These are phyloP conservation scores for Phallus indusiatus DNA, from an alignment of 768 basidiomycete species.

Conservation along the genomic window DNA sequence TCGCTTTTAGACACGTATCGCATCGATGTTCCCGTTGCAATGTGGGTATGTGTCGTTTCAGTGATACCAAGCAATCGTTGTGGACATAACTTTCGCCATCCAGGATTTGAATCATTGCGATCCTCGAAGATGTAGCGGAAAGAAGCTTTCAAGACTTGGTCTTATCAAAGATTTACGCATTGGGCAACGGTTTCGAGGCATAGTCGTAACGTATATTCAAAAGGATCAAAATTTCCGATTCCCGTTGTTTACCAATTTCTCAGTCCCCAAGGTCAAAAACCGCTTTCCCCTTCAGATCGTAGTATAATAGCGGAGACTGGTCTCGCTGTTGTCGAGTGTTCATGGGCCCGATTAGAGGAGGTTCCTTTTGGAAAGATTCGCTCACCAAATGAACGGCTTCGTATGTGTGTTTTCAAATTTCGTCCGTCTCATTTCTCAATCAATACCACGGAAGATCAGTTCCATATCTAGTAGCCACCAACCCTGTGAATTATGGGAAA, in stretches of 20 bases:
- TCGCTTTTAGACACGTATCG: conserved; percentile 13
- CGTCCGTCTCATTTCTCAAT: neutral
- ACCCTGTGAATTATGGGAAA: conserved; percentile 96
- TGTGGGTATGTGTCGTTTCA: conserved; percentile 68
- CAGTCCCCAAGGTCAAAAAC: conserved; percentile 76
- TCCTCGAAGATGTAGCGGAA: conserved; percentile 78
- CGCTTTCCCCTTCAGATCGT: conserved; percentile 78
- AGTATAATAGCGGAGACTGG: conserved; percentile 66
- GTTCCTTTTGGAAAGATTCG: conserved; percentile 92
- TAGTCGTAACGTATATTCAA: conserved; percentile 81
- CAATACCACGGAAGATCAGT: conserved; percentile 37
- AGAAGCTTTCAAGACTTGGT: conserved; percentile 80
- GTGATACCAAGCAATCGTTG: neutral
- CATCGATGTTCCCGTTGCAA: conserved; percentile 71
- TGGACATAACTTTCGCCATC: neutral
- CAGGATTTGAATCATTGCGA: conserved; percentile 99
- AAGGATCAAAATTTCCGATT: neutral
- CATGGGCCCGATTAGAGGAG: conserved; percentile 93
- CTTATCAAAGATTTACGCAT: conserved; percentile 77
- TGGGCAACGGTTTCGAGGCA: conserved; percentile 79
- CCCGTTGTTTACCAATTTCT: conserved; percentile 6
- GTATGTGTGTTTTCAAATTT: conserved; percentile 38
- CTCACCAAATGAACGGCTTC: conserved; percentile 82
- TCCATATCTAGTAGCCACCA: conserved; percentile 90
- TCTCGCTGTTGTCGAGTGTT: conserved; percentile 96